These are phyloP conservation scores for Dothiorella sarmentorum DNA, from an alignment of 2,329 filamentous ascomycete species.

Conservation along the genomic window DNA sequence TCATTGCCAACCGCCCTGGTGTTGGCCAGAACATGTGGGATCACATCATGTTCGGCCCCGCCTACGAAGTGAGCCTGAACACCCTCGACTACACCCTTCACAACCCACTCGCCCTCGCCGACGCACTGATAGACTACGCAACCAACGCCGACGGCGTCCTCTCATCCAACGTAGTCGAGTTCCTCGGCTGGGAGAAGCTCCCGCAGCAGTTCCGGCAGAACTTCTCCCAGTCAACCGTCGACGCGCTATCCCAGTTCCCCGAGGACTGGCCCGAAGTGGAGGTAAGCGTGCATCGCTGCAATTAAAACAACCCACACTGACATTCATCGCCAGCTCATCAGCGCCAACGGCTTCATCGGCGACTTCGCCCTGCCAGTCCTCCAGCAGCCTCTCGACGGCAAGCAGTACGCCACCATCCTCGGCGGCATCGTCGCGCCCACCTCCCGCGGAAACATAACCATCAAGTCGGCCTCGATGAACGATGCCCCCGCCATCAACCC, in stretches of 20 bases:
- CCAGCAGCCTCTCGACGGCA: conserved; percentile 26
- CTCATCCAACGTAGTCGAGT: conserved; percentile 25
- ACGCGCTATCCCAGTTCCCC: conserved; percentile 22
- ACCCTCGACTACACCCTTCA: conserved; percentile 24
- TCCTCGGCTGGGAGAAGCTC: conserved; percentile 29
- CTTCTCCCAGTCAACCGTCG: conserved; percentile 17
- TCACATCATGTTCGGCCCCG: conserved; percentile 25
- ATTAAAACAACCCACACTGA: no score
- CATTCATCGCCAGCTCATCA: conserved; percentile 23
- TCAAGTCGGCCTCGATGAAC: conserved; percentile 26
- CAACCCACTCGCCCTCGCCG: conserved; percentile 18
- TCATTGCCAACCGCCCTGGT: conserved; percentile 24
- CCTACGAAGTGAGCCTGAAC: conserved; percentile 24
- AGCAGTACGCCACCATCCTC: conserved; percentile 33
- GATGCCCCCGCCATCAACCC: conserved; percentile 34
- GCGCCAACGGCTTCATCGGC: conserved; percentile 23
- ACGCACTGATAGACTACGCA: conserved; percentile 23
- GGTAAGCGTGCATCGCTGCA: no score
- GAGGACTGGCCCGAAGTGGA: conserved; percentile 30
- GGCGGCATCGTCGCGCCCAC: conserved; percentile 32
- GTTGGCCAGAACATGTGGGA: conserved; percentile 35
- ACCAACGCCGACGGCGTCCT: conserved; percentile 22
- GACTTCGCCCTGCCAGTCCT: conserved; percentile 23
- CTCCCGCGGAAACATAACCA: conserved; percentile 35
- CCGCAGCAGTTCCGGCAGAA: conserved; percentile 9